Conservation (phyloP, 768 basidiomycete species). For the Collybiopsis luxurians region DNA sequence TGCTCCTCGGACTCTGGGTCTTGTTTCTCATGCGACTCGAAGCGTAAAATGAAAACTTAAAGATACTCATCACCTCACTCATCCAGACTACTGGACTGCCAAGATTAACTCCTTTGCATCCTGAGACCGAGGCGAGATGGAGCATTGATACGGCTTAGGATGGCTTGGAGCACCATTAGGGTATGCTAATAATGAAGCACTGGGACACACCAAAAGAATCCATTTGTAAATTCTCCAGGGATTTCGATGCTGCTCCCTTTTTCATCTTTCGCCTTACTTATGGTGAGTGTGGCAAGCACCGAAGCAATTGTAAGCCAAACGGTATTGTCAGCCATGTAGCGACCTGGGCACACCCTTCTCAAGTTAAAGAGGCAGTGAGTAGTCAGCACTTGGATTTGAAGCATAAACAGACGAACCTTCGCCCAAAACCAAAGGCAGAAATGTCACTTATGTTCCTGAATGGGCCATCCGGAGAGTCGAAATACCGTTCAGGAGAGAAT, state of each 20-base stretch:
- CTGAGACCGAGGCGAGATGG: too few species aligned
- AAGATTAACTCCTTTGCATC: too few species aligned
- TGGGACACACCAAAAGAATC: neutral
- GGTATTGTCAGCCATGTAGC: conserved; percentile 1
- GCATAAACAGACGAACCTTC: conserved; percentile 6
- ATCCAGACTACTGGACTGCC: too few species aligned
- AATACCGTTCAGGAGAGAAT: neutral
- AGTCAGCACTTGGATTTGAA: neutral
- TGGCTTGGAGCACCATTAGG: too few species aligned
- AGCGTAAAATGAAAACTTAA: too few species aligned
- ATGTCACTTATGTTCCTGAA: neutral
- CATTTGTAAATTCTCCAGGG: neutral
- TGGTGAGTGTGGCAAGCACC: neutral
- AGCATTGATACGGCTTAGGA: too few species aligned
- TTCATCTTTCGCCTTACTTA: conserved; percentile 1
- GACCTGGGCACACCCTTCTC: conserved; percentile 1
- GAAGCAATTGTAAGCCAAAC: conserved; percentile 2
- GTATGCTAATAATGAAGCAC: too few species aligned
- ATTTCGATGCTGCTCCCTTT: neutral
- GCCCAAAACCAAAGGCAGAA: conserved; percentile 12
- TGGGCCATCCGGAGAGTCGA: neutral
- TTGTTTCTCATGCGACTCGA: too few species aligned
- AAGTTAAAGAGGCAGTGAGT: too few species aligned
- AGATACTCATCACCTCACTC: too few species aligned
- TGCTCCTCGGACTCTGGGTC: too few species aligned